Evolutionary conservation across 2,329 filamentous ascomycete species (phyloP), one percentile per base, ranked within the genome.

Genomic region (Aspergillus ochraceus): DNA sequence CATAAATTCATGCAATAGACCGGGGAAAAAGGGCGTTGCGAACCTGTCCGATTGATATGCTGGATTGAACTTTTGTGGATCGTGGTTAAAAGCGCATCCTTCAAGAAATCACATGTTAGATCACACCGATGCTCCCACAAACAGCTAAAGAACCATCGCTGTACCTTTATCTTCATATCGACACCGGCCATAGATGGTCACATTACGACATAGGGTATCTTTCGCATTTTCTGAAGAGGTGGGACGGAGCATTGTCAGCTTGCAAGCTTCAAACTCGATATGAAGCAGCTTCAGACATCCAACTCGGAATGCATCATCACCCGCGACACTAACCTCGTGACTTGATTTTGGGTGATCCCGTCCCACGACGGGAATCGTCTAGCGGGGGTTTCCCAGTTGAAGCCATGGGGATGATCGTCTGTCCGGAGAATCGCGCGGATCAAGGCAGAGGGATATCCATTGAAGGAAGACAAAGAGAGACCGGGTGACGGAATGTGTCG

Each of bases 181-280:
- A 76, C 92, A 97, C 77, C 94, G 90, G 58, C 92, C 92, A 76
- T 96, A 97, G 70, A 97, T 96, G 63, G 92, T 85, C 62, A 97
- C 89, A 78, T 97, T 97, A 72, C 92, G 89, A 79, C 92, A 97
- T 59, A 94, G 84, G 6, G 91, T 96, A 74, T 96, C 92, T 79
- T 94, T 96, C 55, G 86, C 81, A 75, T 90, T 90, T 79, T 91
- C 89, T 90, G 65, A 36, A 59, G 42, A 52, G 49, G 53, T 39
- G 29, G 29, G 24, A 53, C 49, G 19, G 17, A 20, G 60, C 24
- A 52, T 29, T 57, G 57, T 64, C 50, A 64, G 61, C 50, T 39
- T 30, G 11, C 29, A 14, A 5, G 29, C 50, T 20, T 9, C 30
- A 22, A 19, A 14, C 29, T 32, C 30, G 30, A 20, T 9, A 20